Base-by-base conservation (phyloP, 345 rosid genomes). In the Pistacia vera region DNA sequence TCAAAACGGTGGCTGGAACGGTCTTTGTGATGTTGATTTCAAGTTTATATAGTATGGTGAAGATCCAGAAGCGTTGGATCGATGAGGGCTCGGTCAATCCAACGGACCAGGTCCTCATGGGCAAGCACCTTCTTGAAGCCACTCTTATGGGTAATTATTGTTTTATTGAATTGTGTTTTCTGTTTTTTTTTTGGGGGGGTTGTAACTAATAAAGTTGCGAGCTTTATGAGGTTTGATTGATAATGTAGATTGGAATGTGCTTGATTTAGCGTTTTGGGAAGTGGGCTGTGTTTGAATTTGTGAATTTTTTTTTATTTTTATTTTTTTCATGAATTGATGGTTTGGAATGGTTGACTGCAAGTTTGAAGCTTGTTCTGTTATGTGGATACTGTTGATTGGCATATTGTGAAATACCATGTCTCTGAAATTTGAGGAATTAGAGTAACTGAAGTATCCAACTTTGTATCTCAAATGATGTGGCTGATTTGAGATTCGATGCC, bases 31-130 rank as follows among this genome's bases (percentile, higher is more conserved):
- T 96, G 63, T 81, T 93, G 67, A 76, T 82, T 72, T 81, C 99
- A 20, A 86, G 88, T 71, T 79, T 93, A 3, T 89, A 84, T 84
- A 88, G 84, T 78, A 84, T 90, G 85, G 72, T 83, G 77, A 71
- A 68, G 85, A 93, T 96, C 91, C 88, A 86, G 88, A 84, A 83
- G 63, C 94, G 90, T 0, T 77, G 88, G 80, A 76, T 81, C 82
- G 97, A 88, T 66, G 97, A 86, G 0, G 91, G 88, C 44, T 72
- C 78, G 22, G 22, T 80, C 81, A 90, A 84, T 70, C 95, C 99
- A 3, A 92, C 98, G 30, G 99, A 96, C 76, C 95, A 93, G 89
- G 92, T 92, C 46, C 88, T 96, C 72, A 85, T 93, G 91, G 85
- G 93, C 13, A 85, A 68, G 51, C 92, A 89, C 79, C 87, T 92